These are phyloP conservation scores for Cardamine resedifolia DNA, from an alignment of 345 rosid species.

Conservation along the genomic window DNA sequence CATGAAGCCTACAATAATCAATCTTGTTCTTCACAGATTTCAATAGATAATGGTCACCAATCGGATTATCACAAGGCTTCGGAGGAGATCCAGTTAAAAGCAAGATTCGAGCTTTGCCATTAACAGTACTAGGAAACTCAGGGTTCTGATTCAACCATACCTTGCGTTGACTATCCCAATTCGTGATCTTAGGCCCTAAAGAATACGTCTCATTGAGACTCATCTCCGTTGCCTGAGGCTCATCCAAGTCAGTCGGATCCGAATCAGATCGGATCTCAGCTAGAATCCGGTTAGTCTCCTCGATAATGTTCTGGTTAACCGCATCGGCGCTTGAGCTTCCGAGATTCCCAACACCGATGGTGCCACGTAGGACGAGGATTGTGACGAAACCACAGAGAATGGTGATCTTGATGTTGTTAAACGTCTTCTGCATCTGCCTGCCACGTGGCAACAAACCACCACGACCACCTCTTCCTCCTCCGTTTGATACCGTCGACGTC, in stretches of 20 bases:
- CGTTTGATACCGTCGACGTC: constrained; percentile 52
- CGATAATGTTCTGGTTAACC: constrained; percentile 74
- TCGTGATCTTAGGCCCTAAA: constrained; percentile 71
- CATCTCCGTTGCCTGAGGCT: constrained; percentile 49
- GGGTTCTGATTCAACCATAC: constrained; percentile 75
- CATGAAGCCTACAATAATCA: constrained; percentile 94
- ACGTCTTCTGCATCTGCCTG: constrained; percentile 91
- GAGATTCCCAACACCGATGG: constrained; percentile 83
- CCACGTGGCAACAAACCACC: constrained; percentile 58
- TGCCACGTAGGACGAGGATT: constrained; percentile 92
- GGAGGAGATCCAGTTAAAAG: constrained; percentile 89
- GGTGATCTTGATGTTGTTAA: constrained; percentile 97
- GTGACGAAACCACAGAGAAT: constrained; percentile 96
- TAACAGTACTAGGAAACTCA: constrained; percentile 72
- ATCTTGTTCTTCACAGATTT: constrained; percentile 90
- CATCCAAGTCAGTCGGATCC: constrained; percentile 69
- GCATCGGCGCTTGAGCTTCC: constrained; percentile 83
- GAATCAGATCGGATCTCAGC: constrained; percentile 92
- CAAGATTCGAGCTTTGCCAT: constrained; percentile 71
- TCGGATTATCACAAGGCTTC: constrained; percentile 82
- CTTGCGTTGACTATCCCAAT: constrained; percentile 75
- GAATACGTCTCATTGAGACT: constrained; percentile 61
- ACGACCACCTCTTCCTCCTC: constrained; percentile 45
- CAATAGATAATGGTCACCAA: constrained; percentile 87
- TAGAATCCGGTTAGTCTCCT: constrained; percentile 84